Base-by-base conservation (phyloP, 306 rosid species). In the Herpetospermum pedunculosum region DNA sequence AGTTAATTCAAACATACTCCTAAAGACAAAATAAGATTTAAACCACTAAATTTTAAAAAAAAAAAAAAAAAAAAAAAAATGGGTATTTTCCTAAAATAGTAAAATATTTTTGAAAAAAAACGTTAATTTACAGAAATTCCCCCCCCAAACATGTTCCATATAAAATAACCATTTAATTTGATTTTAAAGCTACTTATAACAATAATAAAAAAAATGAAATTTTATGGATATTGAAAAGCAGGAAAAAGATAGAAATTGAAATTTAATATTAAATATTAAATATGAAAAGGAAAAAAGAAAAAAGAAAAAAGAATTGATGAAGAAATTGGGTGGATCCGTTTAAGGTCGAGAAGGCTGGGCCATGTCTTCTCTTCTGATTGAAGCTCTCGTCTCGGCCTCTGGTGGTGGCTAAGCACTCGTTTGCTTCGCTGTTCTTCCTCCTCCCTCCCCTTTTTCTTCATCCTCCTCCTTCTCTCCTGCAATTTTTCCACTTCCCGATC, bases 251-350 rank as follows among this genome's bases (percentile, higher is more conserved):
- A 23, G 2, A 23, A 53, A 53, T 32, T 2, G 23, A 63, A 63
- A 63, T 65, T 21, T 5, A 65, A 2, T 21, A 65, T 10, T 19
- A 35, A 65, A 2, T 21, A 65, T 10, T 19, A 35, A 63, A 35
- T 1, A 62, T 34, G 19, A 14, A 5, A 26, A 19, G 9, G 7
- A 53, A 19, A 57, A 58, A 23, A 52, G 3, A 50, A 16, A 32
- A 16, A 34, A 37, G 0, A 65, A 10, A 0, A 38, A 72, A 72
- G 34, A 43, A 68, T 25, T 65, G 35, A 41, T 6, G 10, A 25
- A 67, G 53, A 67, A 67, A 68, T 69, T 44, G 57, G 74, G 26
- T 69, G 57, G 74, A 69, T 69, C 74, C 74, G 40, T 25, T 69
- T 28, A 69, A 44, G 74, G 15, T 69, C 59, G 49, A 69, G 60